phyloP scores from a whole-genome alignment of 108 stramenopile species.

The Schizochytrium sp. region DNA sequence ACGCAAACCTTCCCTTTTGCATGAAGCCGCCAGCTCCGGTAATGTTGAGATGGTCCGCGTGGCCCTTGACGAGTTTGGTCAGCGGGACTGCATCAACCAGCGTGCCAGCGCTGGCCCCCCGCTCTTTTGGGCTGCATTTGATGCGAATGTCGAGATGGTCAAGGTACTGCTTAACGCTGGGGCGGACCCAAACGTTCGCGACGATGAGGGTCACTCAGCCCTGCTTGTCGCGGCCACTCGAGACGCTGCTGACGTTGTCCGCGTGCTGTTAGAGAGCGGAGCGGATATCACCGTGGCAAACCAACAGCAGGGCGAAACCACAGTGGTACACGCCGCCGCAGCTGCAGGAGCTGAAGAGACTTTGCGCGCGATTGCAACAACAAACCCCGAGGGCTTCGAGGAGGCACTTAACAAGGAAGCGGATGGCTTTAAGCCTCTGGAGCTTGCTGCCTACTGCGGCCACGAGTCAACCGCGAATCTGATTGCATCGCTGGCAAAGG shows the following conservation, averaged over 20 bases:
- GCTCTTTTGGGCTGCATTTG: constrained; percentile 39
- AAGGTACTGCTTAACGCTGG: background rate
- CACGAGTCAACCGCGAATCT: background rate
- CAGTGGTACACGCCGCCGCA: constrained; percentile 33
- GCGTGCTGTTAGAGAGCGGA: background rate
- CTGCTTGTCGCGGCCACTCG: constrained; percentile 8
- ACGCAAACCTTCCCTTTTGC: constrained; percentile 14
- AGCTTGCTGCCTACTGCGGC: constrained; percentile 41
- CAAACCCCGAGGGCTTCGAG: background rate
- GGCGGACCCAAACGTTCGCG: constrained; percentile 33
- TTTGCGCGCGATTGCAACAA: background rate
- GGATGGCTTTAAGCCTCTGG: background rate
- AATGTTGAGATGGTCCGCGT: constrained; percentile 54
- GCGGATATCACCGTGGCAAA: constrained; percentile 1
- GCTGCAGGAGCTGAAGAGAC: constrained; percentile 41
- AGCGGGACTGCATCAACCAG: background rate
- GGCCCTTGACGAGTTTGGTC: constrained; percentile 4
- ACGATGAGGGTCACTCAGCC: constrained; percentile 38
- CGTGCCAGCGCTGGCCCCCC: background rate
- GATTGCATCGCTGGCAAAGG: background rate
- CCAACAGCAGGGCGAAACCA: constrained; percentile 13
- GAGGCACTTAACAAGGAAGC: constrained; percentile 6
- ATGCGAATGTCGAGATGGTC: background rate
- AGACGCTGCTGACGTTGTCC: constrained; percentile 1
- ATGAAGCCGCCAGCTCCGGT: constrained; percentile 55